Evolutionary conservation across 805 yeast species (phyloP), one percentile per base, ranked within the genome.

Genomic region (Zygosaccharomyces rouxii): DNA sequence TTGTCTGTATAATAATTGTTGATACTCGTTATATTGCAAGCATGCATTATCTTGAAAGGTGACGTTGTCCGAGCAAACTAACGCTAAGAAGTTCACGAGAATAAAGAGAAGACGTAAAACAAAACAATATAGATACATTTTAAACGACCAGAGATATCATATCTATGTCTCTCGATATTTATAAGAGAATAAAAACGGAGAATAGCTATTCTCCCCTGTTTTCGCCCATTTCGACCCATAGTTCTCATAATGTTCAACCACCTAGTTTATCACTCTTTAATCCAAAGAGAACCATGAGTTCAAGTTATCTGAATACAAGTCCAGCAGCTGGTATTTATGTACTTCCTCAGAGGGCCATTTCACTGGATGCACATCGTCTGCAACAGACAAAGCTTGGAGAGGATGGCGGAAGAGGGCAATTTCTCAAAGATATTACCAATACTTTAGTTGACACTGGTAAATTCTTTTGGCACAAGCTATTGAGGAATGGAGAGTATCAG

Each of bases 151-250:
- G 22, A 33, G 35, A 21, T 6, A 21, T 43, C 23, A 21, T 6
- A 21, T 43, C 23, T 18, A 57, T 57, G 60, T 50, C 59, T 2
- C 43, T 53, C 33, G 51, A 49, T 14, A 50, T 45, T 30, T 52
- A 47, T 42, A 58, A 58, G 44, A 49, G 58, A 33, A 43, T 44
- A 18, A 54, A 43, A 30, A 33, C 48, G 28, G 49, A 47, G 19
- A 57, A 52, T 28, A 51, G 53, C n/a, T 57, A 52, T 37, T 38
- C 55, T 13, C 60, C 60, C n/a, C 41, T 51, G 13, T 55, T 48
- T 38, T 57, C 60, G 2, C 49, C 54, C 7, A 42, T 60, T 31
- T 54, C 63, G 16, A 54, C 57, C 7, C 55, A 56, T 22, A 54
- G 56, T 29, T 53, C 57, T 29, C 37, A 57, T 11, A 50, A 48